Evolutionary conservation across 768 basidiomycete species (phyloP).

Genomic region (Botryobasidium botryosum): DNA sequence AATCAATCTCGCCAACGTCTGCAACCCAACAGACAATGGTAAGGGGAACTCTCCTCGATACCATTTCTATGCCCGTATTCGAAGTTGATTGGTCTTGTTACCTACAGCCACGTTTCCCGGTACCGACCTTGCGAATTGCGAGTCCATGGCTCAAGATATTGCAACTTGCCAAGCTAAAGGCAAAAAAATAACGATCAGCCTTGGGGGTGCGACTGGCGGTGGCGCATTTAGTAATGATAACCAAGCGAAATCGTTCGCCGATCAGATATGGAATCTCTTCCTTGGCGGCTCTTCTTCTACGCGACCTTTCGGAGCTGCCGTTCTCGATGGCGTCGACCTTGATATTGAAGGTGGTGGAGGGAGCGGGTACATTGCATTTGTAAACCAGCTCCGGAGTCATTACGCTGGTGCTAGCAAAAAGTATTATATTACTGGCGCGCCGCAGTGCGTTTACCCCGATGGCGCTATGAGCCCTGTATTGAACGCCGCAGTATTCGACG

Average conservation of each 20-base stretch:
- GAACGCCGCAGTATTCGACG: slow-evolving; percentile 47
- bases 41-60: too few species aligned
- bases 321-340: slow-evolving; percentile 53
- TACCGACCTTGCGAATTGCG: too few species aligned
- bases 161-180: slow-evolving; percentile 45
- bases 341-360: slow-evolving; percentile 52
- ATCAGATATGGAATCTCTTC: slow-evolving; percentile 49
- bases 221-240: too few species aligned
- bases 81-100: too few species aligned
- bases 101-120: too few species aligned
- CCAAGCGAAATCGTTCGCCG: slow-evolving; percentile 29
- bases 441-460: slow-evolving; percentile 54
- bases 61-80: too few species aligned
- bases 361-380: slow-evolving; percentile 34
- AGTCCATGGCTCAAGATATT: slow-evolving; percentile 48
- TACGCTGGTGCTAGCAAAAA: slow-evolving; percentile 34
- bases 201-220: slow-evolving; percentile 47
- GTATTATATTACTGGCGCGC: slow-evolving; percentile 30
- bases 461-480: slow-evolving; percentile 40
- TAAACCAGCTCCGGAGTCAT: slow-evolving; percentile 37
- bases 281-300: slow-evolving; percentile 43
- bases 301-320: slow-evolving; percentile 53
- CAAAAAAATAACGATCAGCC: slow-evolving; percentile 32
- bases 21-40: slow-evolving; percentile 3
- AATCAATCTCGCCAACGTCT: slow-evolving; percentile 44